Percentiles rank a stretch among this genome's conserved stretches.
Evolutionary conservation across 805 yeast species (phyloP).

Genomic region (Wickerhamiella brachini): DNA sequence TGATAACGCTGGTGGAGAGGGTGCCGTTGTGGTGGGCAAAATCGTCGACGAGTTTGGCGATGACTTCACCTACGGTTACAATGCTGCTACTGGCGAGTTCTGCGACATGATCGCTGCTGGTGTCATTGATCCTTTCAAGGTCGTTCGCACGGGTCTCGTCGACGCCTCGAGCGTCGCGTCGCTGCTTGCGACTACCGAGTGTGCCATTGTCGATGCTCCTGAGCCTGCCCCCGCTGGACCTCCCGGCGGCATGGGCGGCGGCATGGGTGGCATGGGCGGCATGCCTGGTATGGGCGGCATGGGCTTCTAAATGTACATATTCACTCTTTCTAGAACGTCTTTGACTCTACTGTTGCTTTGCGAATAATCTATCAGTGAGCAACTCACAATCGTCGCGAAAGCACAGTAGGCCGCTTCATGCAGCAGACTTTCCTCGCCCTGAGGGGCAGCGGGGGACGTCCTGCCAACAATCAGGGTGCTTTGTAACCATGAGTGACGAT

Average conservation of each 20-base stretch:
- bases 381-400: too few relatives aligned
- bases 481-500: conserved; percentile 20
- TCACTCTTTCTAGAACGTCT: background rate
- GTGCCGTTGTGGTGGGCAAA: conserved; percentile 91
- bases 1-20: conserved; percentile 96
- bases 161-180: conserved; percentile 98
- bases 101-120: conserved; percentile 95
- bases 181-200: conserved; percentile 92
- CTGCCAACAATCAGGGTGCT: background rate
- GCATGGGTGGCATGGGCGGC: conserved; percentile 43
- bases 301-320: conserved; percentile 17
- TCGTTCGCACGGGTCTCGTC: conserved; percentile 85
- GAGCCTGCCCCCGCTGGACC: conserved; percentile 49
- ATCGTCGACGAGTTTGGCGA: conserved; percentile 41
- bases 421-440: too few relatives aligned
- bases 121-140: conserved; percentile 97
- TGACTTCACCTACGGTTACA: conserved; percentile 82
- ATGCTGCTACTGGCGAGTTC: conserved; percentile 82
- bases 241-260: conserved; percentile 48
- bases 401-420: too few relatives aligned
- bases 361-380: too few relatives aligned
- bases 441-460: too few relatives aligned
- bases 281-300: conserved; percentile 27
- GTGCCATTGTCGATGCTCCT: conserved; percentile 94
- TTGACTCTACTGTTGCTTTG: background rate